Base-by-base conservation (phyloP, 2,329 filamentous ascomycete genomes). In the Aspergillus pseudonomiae region DNA sequence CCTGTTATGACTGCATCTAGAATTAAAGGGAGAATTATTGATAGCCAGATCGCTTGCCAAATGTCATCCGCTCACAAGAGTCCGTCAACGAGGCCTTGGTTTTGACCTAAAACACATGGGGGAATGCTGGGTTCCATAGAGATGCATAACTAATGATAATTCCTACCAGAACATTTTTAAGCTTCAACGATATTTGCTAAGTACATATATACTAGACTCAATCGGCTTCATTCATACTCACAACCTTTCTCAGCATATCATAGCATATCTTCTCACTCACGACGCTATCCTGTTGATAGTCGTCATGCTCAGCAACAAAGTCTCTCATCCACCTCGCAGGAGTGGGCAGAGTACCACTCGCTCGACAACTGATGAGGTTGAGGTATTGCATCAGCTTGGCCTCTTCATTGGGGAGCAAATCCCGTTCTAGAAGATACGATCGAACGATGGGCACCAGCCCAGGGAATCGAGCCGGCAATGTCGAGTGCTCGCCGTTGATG, bases 291-390 rank as follows among this genome's bases (percentile, higher is more conserved):
- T 62, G 50, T 11, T 28, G 46, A 34, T 68, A 68, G 21, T 65
- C 64, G 21, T 63, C 30, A 24, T 68, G 66, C 11, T 39, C 34
- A 1, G 43, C 43, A 10, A 67, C 63, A 55, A 65, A 66, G 5
- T 62, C 45, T 16, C 66, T 60, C 64, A 68, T 67, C 66, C 66
- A 68, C 19, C 57, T 48, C 12, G 66, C 66, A 7, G 66, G 64
- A 0, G 66, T 67, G 1, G 62, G 64, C 11, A 55, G 61, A n/a
- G 59, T 54, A 6, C 66, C 66, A 28, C 53, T 63, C 1, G 66
- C 66, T 0, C 66, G 59, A 11, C 63, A 57, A 19, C 59, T 60
- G 19, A 68, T 52, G 43, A 68, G 48, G 36, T 63, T 55, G 21
- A 68, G 30, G 24, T 67, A 68, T 11, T 50, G 59, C 19, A 30